These are phyloP conservation scores for Cucumis hystrix DNA, from an alignment of 306 rosid species.

Conservation along the genomic window DNA sequence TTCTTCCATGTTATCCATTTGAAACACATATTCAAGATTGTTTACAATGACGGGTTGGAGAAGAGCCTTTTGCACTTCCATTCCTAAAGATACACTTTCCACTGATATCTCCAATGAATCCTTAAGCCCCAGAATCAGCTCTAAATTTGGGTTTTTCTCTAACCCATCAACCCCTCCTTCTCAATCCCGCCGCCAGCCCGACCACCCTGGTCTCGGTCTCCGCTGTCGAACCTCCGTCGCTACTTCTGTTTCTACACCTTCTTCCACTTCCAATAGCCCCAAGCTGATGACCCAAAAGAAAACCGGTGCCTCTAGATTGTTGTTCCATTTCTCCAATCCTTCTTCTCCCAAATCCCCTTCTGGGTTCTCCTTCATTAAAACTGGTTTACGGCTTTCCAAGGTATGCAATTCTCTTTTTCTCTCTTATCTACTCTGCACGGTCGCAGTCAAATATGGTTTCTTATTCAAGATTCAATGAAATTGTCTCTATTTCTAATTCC, in stretches of 20 bases:
- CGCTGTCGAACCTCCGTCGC: slow-evolving; percentile 62
- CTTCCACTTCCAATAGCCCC: slow-evolving; percentile 61
- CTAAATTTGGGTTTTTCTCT: slow-evolving; percentile 75
- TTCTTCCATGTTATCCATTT: neutral
- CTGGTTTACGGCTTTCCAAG: slow-evolving; percentile 51
- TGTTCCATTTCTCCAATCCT: slow-evolving; percentile 49
- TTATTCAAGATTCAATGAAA: neutral
- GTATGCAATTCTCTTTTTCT: slow-evolving; percentile 17
- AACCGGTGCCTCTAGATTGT: slow-evolving; percentile 26
- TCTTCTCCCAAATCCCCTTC: slow-evolving; percentile 80
- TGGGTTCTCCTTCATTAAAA: slow-evolving; percentile 65
- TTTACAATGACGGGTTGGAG: slow-evolving; percentile 76
- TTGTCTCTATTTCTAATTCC: neutral
- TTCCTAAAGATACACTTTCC: slow-evolving; percentile 44
- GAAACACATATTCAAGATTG: neutral
- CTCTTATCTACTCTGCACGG: neutral
- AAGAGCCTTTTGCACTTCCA: slow-evolving; percentile 85
- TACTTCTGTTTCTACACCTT: slow-evolving; percentile 14
- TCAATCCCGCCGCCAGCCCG: slow-evolving; percentile 44
- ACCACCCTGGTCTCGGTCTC: slow-evolving; percentile 31
- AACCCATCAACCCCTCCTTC: slow-evolving; percentile 72
- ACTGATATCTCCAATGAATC: slow-evolving; percentile 29
- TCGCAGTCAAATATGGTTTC: neutral
- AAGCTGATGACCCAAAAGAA: slow-evolving; percentile 33
- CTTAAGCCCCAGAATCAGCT: slow-evolving; percentile 45